A percentile compares a stretch with the other conserved stretches of the same genome.
These are phyloP conservation scores for Phytophthora macrochlamydospora DNA, from an alignment of 352 stramenopile genomes.

Conservation along the genomic window DNA sequence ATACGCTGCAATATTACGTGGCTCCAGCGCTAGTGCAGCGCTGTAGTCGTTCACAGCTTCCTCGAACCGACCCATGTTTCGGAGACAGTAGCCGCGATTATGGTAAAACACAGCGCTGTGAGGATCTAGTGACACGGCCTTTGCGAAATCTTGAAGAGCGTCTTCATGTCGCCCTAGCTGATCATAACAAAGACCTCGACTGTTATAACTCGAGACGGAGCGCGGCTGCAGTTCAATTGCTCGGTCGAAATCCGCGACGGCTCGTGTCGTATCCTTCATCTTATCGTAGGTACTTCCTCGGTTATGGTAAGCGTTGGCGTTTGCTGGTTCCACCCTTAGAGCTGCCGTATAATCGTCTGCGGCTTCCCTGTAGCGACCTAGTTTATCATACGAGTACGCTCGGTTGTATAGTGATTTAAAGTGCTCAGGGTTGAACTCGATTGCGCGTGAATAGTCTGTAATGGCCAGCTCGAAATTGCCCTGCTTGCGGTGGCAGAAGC, in stretches of 20 bases:
- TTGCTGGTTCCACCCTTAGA: constrained; percentile 64
- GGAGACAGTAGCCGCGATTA: constrained; percentile 87
- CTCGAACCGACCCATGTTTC: constrained; percentile 79
- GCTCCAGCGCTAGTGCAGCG: constrained; percentile 63
- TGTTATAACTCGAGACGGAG: constrained; percentile 82
- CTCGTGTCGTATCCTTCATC: constrained; percentile 59
- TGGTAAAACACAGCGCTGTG: constrained; percentile 82
- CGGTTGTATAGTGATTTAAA: constrained; percentile 92
- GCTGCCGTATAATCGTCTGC: constrained; percentile 81
- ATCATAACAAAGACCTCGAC: constrained; percentile 75
- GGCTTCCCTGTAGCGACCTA: constrained; percentile 66
- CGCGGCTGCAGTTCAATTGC: constrained; percentile 64
- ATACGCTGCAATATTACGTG: constrained; percentile 74
- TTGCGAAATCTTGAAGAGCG: constrained; percentile 77
- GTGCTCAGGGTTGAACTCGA: constrained; percentile 71
- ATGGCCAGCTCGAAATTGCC: constrained; percentile 82
- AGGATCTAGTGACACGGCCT: constrained; percentile 67
- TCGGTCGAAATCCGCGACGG: constrained; percentile 74
- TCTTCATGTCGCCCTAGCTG: constrained; percentile 66
- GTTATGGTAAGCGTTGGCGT: constrained; percentile 88
- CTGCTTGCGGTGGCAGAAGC: constrained; percentile 86
- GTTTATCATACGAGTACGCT: constrained; percentile 87
- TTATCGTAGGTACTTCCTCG: constrained; percentile 83
- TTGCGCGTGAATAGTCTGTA: constrained; percentile 74
- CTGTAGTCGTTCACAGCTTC: constrained; percentile 74